A percentile compares a stretch with the other conserved stretches of the same genome.
These are phyloP conservation scores for Teratosphaeria gauchensis DNA, from an alignment of 2,329 filamentous ascomycete genomes.

Conservation along the genomic window DNA sequence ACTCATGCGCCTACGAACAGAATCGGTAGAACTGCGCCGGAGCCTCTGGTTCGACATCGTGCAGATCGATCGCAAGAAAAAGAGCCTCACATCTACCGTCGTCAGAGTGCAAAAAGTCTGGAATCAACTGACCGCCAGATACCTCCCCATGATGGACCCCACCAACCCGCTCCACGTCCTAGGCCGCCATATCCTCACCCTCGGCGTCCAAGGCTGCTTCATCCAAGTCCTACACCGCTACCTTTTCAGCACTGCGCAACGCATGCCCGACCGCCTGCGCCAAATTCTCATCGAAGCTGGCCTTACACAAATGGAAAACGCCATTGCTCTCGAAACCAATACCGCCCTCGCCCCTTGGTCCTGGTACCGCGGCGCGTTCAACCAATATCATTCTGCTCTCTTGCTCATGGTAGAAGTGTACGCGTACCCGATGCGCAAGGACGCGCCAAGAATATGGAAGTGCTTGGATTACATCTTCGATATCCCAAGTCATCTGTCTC, in stretches of 20 bases:
- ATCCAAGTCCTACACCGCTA: constrained; percentile 62
- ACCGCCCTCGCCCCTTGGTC: constrained; percentile 49
- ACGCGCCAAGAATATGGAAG: constrained; percentile 58
- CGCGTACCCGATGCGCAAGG: constrained; percentile 45
- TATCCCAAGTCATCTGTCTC: constrained; percentile 42
- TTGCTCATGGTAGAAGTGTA: constrained; percentile 60
- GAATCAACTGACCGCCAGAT: constrained; percentile 54
- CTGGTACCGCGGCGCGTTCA: constrained; percentile 63
- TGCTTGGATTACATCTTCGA: constrained; percentile 65
- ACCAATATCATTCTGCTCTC: constrained; percentile 63
- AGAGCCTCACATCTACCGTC: constrained; percentile 54
- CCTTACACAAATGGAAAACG: constrained; percentile 44
- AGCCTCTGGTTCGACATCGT: constrained; percentile 60
- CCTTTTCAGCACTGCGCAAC: constrained; percentile 38
- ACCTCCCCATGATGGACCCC: constrained; percentile 53
- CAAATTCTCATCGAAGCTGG: constrained; percentile 56
- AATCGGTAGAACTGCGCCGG: constrained; percentile 64
- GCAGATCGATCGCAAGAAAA: constrained; percentile 52
- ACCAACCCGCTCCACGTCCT: constrained; percentile 53
- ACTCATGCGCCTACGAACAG: constrained; percentile 58
- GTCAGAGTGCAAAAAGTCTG: constrained; percentile 61
- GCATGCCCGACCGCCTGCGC: constrained; percentile 53
- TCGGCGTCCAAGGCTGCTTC: constrained; percentile 54
- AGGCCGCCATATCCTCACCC: constrained; percentile 53
- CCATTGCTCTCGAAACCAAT: constrained; percentile 44